Percentiles rank a stretch among this genome's conserved stretches.
phyloP scores from a whole-genome alignment of 225 moss, liverwort and hornwort genomes.

The Straminergon stramineum region DNA sequence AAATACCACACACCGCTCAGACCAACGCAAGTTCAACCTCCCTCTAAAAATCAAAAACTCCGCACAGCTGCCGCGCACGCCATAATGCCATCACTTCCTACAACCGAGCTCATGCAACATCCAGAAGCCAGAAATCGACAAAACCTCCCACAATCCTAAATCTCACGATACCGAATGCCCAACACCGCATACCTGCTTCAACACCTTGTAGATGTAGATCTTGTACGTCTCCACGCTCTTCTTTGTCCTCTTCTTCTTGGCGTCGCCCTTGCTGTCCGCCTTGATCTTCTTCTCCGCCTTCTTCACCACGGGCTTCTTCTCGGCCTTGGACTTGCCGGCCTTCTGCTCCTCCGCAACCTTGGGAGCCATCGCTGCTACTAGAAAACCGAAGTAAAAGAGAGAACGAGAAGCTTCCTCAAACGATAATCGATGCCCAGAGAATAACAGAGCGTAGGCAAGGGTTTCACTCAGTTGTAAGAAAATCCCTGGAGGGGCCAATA shows the following conservation, averaged over 20 bases:
- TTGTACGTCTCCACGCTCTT: slow-evolving; percentile 48
- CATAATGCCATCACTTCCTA: fast-evolving
- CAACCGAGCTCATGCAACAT: too few relatives aligned
- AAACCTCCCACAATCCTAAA: fast-evolving
- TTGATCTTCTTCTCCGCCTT: slow-evolving; percentile 44
- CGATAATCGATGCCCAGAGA: too few relatives aligned
- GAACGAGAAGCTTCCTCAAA: not conserved
- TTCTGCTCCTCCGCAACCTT: slow-evolving; percentile 42
- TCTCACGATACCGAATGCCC: fast-evolving
- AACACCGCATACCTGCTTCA: slow-evolving; percentile 25
- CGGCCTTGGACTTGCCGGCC: slow-evolving; percentile 47
- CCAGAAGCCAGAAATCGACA: fast-evolving
- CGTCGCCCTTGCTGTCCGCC: slow-evolving; percentile 25
- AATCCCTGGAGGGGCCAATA: fast-evolving
- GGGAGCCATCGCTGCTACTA: slow-evolving; percentile 13
- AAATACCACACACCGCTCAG: fast-evolving
- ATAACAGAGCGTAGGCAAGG: not conserved
- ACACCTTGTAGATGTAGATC: slow-evolving; percentile 51
- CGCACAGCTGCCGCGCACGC: not conserved
- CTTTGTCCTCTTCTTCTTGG: slow-evolving; percentile 45
- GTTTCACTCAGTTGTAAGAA: not conserved
- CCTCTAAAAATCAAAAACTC: too few relatives aligned
- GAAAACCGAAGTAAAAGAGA: fast-evolving
- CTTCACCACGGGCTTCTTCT: slow-evolving; percentile 42
- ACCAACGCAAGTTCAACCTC: fast-evolving